Conservation (phyloP, 495 filamentous ascomycete species). For the Penicillium subrubescens region DNA sequence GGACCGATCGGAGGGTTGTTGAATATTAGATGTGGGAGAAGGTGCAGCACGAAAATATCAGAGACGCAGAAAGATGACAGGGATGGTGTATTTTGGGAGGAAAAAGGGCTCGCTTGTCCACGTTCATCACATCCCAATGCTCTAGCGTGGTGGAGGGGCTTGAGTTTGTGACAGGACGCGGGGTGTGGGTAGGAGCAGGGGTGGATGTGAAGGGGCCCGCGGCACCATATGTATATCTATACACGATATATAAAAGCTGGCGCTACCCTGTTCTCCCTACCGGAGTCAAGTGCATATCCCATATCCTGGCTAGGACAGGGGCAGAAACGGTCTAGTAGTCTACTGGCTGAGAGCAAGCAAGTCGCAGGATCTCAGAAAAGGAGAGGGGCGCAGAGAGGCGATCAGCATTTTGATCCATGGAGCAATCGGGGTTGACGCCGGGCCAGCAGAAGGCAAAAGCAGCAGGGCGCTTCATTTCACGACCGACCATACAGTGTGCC, state of each 20-base stretch:
- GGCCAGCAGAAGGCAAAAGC: slow-evolving; percentile 31
- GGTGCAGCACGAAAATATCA: slow-evolving; percentile 16
- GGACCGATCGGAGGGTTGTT: slow-evolving; percentile 17
- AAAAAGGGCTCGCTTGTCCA: slow-evolving; percentile 20
- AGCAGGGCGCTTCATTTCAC: slow-evolving; percentile 38
- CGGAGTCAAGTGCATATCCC: neutral
- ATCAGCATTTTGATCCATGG: slow-evolving; percentile 40
- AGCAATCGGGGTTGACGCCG: slow-evolving; percentile 27
- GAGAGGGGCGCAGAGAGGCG: slow-evolving; percentile 20
- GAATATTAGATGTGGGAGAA: slow-evolving; percentile 8
- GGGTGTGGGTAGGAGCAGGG: slow-evolving; percentile 20
- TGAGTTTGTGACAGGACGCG: slow-evolving; percentile 31
- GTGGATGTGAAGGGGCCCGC: neutral
- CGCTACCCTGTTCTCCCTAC: slow-evolving; percentile 19
- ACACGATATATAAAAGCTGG: slow-evolving; percentile 24
- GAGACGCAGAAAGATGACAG: slow-evolving; percentile 13
- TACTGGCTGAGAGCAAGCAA: neutral
- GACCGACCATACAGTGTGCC: slow-evolving; percentile 28
- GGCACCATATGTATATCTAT: slow-evolving; percentile 14
- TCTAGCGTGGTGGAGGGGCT: slow-evolving; percentile 31
- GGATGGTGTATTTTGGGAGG: slow-evolving; percentile 10
- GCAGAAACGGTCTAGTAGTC: neutral
- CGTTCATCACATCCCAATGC: slow-evolving; percentile 31
- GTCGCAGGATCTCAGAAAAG: neutral
- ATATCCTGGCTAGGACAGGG: slow-evolving; percentile 3